phyloP scores from a whole-genome alignment of 495 filamentous ascomycete species.

The Xylaria curta region DNA sequence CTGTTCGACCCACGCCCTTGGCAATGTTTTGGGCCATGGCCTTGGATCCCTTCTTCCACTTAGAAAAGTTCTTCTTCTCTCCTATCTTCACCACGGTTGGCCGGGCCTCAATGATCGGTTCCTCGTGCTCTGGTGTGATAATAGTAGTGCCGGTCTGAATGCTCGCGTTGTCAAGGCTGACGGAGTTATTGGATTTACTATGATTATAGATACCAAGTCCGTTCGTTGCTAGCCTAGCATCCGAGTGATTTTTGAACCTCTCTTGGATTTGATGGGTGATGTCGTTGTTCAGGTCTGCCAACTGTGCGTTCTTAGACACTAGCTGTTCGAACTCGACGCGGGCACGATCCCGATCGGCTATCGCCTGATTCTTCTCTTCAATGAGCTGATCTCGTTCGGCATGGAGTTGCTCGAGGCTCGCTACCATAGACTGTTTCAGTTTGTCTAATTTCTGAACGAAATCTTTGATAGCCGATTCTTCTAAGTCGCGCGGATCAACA shows the following conservation, averaged over 20 bases:
- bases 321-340: slow-evolving; percentile 95
- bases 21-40: slow-evolving; percentile 90
- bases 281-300: slow-evolving; percentile 93
- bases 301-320: slow-evolving; percentile 88
- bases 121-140: slow-evolving; percentile 69
- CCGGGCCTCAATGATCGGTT: slow-evolving; percentile 71
- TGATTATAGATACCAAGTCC: slow-evolving; percentile 88
- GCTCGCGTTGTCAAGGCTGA: slow-evolving; percentile 60
- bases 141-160: slow-evolving; percentile 62
- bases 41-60: slow-evolving; percentile 97
- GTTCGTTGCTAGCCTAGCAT: slow-evolving; percentile 61
- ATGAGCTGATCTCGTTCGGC: slow-evolving; percentile 79
- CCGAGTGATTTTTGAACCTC: slow-evolving; percentile 75
- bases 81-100: slow-evolving; percentile 87
- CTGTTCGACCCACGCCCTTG: slow-evolving; percentile 88
- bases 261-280: slow-evolving; percentile 93
- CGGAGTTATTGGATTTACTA: slow-evolving; percentile 71
- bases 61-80: slow-evolving; percentile 92
- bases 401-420: slow-evolving; percentile 82
- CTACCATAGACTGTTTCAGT: slow-evolving; percentile 79
- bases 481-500: slow-evolving; percentile 75
- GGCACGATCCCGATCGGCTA: slow-evolving; percentile 84
- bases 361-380: slow-evolving; percentile 80
- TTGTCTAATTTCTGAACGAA: slow-evolving; percentile 86
- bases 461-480: slow-evolving; percentile 84